A percentile compares a stretch with the other conserved stretches of the same genome.
These are phyloP conservation scores for Trichoderma brevicompactum DNA, from an alignment of 2,329 filamentous ascomycete species.

Conservation along the genomic window DNA sequence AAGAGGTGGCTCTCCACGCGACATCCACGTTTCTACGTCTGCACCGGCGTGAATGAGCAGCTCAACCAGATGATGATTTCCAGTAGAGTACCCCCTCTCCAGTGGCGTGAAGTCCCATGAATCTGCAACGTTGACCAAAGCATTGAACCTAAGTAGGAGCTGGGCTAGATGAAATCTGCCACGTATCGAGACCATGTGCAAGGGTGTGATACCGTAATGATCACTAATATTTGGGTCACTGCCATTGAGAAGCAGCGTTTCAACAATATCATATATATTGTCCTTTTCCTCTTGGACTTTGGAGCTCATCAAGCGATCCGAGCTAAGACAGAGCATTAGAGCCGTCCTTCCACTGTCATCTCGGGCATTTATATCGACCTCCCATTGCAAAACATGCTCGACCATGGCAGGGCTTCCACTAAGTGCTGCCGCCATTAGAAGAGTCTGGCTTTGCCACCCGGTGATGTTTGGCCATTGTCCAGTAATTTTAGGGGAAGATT, in stretches of 20 bases:
- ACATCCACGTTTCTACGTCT: slow-evolving; percentile 27
- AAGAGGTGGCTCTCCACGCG: slow-evolving; percentile 25
- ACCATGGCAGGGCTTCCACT: slow-evolving; percentile 30
- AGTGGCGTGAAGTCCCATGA: slow-evolving; percentile 29
- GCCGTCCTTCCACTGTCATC: slow-evolving; percentile 30
- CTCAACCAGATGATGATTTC: slow-evolving; percentile 22
- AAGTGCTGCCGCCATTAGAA: slow-evolving; percentile 32
- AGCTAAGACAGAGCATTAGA: slow-evolving; percentile 18
- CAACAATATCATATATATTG: background rate
- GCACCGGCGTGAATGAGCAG: slow-evolving; percentile 31
- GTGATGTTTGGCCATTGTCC: slow-evolving; percentile 9
- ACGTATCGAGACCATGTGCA: slow-evolving; percentile 21
- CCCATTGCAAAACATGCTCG: slow-evolving; percentile 29
- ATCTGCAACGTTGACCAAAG: slow-evolving; percentile 28
- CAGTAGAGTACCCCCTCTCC: slow-evolving; percentile 26
- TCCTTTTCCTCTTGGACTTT: background rate
- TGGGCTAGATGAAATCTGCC: slow-evolving; percentile 24
- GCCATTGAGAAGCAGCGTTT: slow-evolving; percentile 20
- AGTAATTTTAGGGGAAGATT: background rate
- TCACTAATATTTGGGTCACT: slow-evolving; percentile 20
- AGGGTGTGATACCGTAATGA: slow-evolving; percentile 19
- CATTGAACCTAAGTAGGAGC: slow-evolving; percentile 30
- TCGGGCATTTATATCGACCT: slow-evolving; percentile 29
- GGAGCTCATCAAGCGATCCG: slow-evolving; percentile 16
- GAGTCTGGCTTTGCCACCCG: slow-evolving; percentile 16